These are phyloP conservation scores for Xylariaceae sp. DNA, from an alignment of 2,329 filamentous ascomycete species.

Conservation along the genomic window DNA sequence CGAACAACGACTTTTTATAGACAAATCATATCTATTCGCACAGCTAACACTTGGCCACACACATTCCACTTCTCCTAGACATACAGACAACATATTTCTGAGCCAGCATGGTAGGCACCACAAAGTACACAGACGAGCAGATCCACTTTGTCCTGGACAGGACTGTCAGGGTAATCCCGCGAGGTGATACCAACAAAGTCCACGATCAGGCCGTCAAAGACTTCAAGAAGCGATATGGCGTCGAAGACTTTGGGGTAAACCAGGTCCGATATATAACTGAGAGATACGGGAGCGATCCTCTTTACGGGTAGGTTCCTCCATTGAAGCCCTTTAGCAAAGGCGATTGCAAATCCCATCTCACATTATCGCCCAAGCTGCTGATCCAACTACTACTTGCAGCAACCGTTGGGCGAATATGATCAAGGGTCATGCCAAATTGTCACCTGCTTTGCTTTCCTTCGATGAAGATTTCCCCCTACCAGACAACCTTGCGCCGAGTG, in stretches of 20 bases:
- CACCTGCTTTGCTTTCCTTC: neutral
- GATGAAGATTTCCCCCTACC: neutral
- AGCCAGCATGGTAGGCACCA: conserved; percentile 19
- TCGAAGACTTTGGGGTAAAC: conserved; percentile 31
- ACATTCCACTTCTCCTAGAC: neutral
- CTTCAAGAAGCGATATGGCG: conserved; percentile 7
- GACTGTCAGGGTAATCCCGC: conserved; percentile 3
- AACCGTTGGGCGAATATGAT: conserved; percentile 12
- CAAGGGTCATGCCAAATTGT: neutral
- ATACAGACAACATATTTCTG: neutral
- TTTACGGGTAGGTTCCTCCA: conserved; percentile 45
- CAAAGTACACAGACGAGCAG: conserved; percentile 31
- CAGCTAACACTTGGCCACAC: neutral
- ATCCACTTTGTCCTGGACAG: conserved; percentile 30
- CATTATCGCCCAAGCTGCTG: neutral
- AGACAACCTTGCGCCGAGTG: neutral
- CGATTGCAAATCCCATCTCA: neutral
- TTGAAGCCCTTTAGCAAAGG: neutral
- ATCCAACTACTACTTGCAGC: neutral
- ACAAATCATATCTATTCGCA: neutral
- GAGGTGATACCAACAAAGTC: conserved; percentile 1
- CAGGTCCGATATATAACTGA: conserved; percentile 50
- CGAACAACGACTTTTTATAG: too few relatives aligned
- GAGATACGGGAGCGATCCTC: conserved; percentile 50
- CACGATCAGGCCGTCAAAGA: conserved; percentile 1